These are phyloP conservation scores for Wickerhamiella hasegawae DNA, from an alignment of 805 yeast species.

Conservation along the genomic window DNA sequence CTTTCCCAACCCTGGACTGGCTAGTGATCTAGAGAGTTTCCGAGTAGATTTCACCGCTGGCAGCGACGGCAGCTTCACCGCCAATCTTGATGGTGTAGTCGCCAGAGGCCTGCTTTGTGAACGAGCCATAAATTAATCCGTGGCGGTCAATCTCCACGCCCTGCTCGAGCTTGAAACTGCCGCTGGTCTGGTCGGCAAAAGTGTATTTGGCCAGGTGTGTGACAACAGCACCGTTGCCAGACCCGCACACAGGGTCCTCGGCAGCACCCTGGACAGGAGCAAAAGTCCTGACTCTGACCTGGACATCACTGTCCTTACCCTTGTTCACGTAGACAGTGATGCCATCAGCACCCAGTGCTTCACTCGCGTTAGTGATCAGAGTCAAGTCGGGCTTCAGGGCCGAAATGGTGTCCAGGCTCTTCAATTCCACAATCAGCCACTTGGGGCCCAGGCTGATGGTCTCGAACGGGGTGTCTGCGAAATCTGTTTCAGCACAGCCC, in stretches of 20 bases:
- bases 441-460: background rate
- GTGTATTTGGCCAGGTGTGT: background rate
- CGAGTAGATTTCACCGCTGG: no score
- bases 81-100: no score
- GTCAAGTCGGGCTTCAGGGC: background rate
- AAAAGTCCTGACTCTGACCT: background rate
- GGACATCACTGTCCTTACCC: background rate
- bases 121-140: no score
- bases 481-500: background rate
- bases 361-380: background rate
- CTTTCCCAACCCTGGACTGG: no score
- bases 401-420: background rate
- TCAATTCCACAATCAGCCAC: background rate
- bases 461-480: background rate
- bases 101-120: no score
- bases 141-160: no score
- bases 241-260: constrained; percentile 7
- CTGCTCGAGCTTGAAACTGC: constrained; percentile 77
- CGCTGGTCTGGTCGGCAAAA: constrained; percentile 46
- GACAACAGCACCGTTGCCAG: constrained; percentile 15
- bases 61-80: no score
- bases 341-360: background rate
- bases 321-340: background rate
- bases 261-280: background rate
- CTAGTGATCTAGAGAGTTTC: no score